Percentiles rank a stretch among this genome's conserved stretches.
Conservation (phyloP, 495 filamentous ascomycete genomes). For the Apiosordaria backusii region DNA sequence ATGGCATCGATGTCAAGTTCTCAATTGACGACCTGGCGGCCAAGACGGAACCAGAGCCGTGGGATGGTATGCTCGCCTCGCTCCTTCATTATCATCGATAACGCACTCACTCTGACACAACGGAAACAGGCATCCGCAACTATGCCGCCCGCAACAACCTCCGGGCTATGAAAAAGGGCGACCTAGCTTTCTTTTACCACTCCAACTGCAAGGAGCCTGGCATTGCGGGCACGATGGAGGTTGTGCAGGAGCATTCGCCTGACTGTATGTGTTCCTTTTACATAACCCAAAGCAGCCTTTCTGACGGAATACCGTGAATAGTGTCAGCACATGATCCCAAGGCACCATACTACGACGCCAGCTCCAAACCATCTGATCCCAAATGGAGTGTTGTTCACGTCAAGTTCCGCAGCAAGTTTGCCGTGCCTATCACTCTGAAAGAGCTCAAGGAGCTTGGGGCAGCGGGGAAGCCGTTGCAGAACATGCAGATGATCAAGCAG, state of each 20-base stretch:
- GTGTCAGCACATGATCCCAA: constrained; percentile 75
- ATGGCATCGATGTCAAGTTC: constrained; percentile 83
- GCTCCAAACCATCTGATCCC: constrained; percentile 65
- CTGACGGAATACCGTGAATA: constrained; percentile 27
- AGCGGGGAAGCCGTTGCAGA: constrained; percentile 62
- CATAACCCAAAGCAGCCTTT: not conserved
- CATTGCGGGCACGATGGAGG: constrained; percentile 90
- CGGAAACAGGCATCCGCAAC: constrained; percentile 44
- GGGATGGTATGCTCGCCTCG: constrained; percentile 63
- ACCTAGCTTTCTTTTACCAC: constrained; percentile 95
- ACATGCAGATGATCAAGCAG: constrained; percentile 80
- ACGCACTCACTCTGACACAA: not conserved
- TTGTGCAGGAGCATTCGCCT: constrained; percentile 73
- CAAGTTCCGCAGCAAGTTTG: constrained; percentile 75
- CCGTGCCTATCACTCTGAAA: constrained; percentile 63
- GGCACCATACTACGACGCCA: constrained; percentile 80
- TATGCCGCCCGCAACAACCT: constrained; percentile 78
- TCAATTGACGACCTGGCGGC: constrained; percentile 86
- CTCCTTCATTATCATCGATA: not conserved
- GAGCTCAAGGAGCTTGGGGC: constrained; percentile 64
- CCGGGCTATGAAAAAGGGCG: constrained; percentile 83
- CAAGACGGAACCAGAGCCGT: constrained; percentile 70
- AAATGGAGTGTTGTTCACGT: constrained; percentile 91
- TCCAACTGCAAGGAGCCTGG: constrained; percentile 90
- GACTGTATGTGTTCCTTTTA: constrained; percentile 55